These are phyloP conservation scores for Moricandia arvensis DNA, from an alignment of 345 rosid species.

Conservation along the genomic window DNA sequence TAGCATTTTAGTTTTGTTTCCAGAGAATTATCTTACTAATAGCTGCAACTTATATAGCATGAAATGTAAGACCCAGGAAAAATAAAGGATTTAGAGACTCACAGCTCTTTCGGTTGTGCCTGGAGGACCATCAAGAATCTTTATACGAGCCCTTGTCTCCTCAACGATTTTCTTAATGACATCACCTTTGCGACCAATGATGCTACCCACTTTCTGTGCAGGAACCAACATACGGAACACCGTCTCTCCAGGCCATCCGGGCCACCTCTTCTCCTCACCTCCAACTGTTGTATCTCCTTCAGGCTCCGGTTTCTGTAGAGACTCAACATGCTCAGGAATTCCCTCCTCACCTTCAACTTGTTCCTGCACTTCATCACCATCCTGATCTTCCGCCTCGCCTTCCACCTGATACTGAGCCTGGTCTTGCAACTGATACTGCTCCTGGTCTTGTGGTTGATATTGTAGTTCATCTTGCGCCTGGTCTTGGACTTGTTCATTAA, in stretches of 20 bases:
- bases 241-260: conserved; percentile 99
- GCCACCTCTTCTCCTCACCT: conserved; percentile 87
- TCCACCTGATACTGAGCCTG: conserved; percentile 6
- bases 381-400: conserved; percentile 18
- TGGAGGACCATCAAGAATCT: conserved; percentile 99
- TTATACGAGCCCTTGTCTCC: conserved; percentile 96
- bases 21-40: conserved; percentile 6
- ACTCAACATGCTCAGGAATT: conserved; percentile 35
- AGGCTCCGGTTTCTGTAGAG: conserved; percentile 38
- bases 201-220: conserved; percentile 96
- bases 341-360: conserved; percentile 38
- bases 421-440: conserved; percentile 33
- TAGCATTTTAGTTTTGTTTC: conserved; percentile 3
- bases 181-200: conserved; percentile 97
- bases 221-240: conserved; percentile 98
- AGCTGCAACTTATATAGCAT: conserved; percentile 15
- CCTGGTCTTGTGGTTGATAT: conserved; percentile 35
- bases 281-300: conserved; percentile 42
- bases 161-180: conserved; percentile 95
- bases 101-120: conserved; percentile 99
- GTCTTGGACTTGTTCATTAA: conserved; percentile 20
- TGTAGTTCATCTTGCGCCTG: background rate
- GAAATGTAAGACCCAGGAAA: conserved; percentile 14
- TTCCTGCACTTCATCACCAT: conserved; percentile 33
- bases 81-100: conserved; percentile 44